These are phyloP conservation scores for Aspergillus indologenus DNA, from an alignment of 495 filamentous ascomycete species.

Conservation along the genomic window DNA sequence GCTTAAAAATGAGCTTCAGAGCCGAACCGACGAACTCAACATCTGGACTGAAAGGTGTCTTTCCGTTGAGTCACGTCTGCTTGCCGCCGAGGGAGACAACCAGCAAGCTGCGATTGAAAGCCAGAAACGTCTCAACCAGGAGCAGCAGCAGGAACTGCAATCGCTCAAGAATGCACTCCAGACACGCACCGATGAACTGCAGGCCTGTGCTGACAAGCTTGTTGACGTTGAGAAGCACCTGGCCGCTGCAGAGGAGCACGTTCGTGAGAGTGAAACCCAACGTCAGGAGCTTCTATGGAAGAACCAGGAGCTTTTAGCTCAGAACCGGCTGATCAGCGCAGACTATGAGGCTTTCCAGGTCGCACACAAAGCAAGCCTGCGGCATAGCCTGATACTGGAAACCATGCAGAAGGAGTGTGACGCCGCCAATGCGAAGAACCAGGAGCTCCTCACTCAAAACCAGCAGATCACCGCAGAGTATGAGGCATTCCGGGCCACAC, in stretches of 20 bases:
- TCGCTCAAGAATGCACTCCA: not conserved
- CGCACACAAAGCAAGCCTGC: not conserved
- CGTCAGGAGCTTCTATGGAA: not conserved
- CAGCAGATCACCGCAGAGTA: not conserved
- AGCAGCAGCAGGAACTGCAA: not conserved
- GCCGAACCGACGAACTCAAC: too few species aligned
- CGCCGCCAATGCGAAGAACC: not conserved
- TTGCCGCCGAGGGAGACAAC: too few species aligned
- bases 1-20: too few species aligned
- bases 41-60: too few species aligned
- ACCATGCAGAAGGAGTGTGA: too few species aligned
- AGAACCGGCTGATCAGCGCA: not conserved
- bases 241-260: not conserved
- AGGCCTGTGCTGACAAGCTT: not conserved
- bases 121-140: not conserved
- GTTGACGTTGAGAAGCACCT: not conserved
- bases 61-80: too few species aligned
- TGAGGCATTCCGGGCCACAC: not conserved
- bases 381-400: too few species aligned
- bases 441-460: not conserved
- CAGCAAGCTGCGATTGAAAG: too few species aligned
- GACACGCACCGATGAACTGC: conserved; percentile 4
- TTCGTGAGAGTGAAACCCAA: too few species aligned
- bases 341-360: not conserved
- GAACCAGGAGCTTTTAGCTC: not conserved